These are phyloP conservation scores for Chaetomium globosum DNA, from an alignment of 2,329 filamentous ascomycete species.

Conservation along the genomic window DNA sequence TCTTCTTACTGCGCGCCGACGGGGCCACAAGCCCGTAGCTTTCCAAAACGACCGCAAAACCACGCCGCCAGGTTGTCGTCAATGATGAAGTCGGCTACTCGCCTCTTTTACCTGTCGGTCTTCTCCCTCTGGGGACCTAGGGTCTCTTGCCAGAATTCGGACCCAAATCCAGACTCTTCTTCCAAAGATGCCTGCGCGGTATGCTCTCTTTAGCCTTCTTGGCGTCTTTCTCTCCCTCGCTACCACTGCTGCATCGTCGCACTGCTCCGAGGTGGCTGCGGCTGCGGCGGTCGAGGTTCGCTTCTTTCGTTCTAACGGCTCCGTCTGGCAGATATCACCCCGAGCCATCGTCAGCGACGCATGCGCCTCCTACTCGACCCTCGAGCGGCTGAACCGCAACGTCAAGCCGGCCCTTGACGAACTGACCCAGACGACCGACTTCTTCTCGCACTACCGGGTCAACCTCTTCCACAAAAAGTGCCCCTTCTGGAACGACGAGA, in stretches of 20 bases:
- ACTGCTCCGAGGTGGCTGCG: conserved; percentile 12
- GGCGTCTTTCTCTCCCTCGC: conserved; percentile 32
- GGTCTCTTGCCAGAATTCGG: conserved; percentile 48
- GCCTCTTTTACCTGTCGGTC: conserved; percentile 58
- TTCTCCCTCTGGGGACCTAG: conserved; percentile 58
- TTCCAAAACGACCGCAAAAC: conserved; percentile 3
- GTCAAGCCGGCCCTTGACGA: conserved; percentile 77
- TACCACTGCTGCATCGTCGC: conserved; percentile 33
- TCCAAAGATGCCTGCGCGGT: conserved; percentile 57
- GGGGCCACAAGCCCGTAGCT: background rate
- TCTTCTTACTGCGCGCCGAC: background rate
- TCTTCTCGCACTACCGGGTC: conserved; percentile 95
- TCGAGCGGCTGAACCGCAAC: conserved; percentile 79
- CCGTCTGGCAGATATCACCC: conserved; percentile 72
- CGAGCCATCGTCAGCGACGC: conserved; percentile 89
- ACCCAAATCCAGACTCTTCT: conserved; percentile 36
- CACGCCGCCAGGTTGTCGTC: conserved; percentile 13
- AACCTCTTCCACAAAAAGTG: conserved; percentile 94
- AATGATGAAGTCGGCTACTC: conserved; percentile 56
- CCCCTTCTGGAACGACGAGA: conserved; percentile 93
- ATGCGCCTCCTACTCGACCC: conserved; percentile 88
- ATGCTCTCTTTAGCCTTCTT: conserved; percentile 42
- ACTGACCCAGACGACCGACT: conserved; percentile 86
- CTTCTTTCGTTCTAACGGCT: conserved; percentile 47
- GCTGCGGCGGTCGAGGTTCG: conserved; percentile 28